Conservation (phyloP, 768 basidiomycete species). For the Strobilomyces dryophilus region DNA sequence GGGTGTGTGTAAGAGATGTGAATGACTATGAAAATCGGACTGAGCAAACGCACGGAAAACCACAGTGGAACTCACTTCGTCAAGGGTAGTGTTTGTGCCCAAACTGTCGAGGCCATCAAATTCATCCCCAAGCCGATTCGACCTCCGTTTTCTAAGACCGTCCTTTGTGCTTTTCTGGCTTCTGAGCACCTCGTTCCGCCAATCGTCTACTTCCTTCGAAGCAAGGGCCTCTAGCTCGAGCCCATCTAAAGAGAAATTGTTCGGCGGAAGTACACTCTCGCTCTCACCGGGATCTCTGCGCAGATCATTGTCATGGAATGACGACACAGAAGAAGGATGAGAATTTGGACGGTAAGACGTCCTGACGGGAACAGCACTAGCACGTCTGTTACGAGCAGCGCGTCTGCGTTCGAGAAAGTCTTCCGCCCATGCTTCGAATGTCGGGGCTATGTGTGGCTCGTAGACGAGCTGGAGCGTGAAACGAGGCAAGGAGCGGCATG, state of each 20-base stretch:
- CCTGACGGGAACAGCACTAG: constrained; percentile 20
- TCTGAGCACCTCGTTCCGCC: constrained; percentile 43
- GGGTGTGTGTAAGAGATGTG: constrained; percentile 40
- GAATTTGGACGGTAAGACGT: constrained; percentile 16
- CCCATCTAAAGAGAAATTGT: constrained; percentile 16
- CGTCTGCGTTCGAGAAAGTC: constrained; percentile 30
- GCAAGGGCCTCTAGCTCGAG: constrained; percentile 54
- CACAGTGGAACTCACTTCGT: constrained; percentile 40
- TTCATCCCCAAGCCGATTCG: not conserved
- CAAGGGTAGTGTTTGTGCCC: constrained; percentile 33
- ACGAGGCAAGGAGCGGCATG: not conserved
- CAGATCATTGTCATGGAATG: constrained; percentile 6
- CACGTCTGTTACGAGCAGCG: constrained; percentile 24
- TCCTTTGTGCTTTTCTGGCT: constrained; percentile 16
- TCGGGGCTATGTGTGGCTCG: constrained; percentile 65
- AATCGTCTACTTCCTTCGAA: constrained; percentile 47
- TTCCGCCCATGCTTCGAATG: constrained; percentile 44
- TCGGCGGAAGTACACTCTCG: constrained; percentile 12
- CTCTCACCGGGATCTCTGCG: not conserved
- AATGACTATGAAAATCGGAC: constrained; percentile 36
- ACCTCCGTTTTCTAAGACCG: constrained; percentile 10
- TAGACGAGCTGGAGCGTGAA: constrained; percentile 51
- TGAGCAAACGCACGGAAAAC: not conserved
- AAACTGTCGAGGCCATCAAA: constrained; percentile 19
- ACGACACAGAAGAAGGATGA: constrained; percentile 6